phyloP scores from a whole-genome alignment of 2,329 filamentous ascomycete genomes.

The Didymellaceae sp. region DNA sequence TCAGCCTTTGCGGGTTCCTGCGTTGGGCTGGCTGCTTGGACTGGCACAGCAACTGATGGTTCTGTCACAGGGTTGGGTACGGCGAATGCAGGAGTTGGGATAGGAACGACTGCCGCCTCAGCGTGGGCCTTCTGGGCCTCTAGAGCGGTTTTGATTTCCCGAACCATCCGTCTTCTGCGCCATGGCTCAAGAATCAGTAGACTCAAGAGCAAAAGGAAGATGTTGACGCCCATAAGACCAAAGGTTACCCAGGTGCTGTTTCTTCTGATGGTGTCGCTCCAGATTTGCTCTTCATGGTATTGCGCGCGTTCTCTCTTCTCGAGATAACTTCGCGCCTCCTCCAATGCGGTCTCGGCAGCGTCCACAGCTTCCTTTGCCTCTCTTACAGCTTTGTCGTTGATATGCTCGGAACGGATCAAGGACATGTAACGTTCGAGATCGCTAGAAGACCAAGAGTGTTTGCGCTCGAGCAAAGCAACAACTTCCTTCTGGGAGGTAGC shows the following conservation, averaged over 20 bases:
- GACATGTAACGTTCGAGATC: conserved; percentile 95
- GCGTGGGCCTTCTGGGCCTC: conserved; percentile 40
- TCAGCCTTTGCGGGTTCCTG: conserved; percentile 23
- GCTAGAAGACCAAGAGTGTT: conserved; percentile 84
- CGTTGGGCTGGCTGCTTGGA: neutral
- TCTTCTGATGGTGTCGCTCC: conserved; percentile 94
- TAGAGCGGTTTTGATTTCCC: conserved; percentile 63
- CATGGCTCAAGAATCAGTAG: conserved; percentile 93
- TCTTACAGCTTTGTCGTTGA: conserved; percentile 84
- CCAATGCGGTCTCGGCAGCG: conserved; percentile 78
- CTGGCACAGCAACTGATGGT: neutral
- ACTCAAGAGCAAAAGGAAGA: conserved; percentile 83
- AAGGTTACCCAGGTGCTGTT: conserved; percentile 99
- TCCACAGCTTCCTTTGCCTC: conserved; percentile 74
- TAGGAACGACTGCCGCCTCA: conserved; percentile 17
- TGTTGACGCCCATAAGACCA: conserved; percentile 96
- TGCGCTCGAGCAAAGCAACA: conserved; percentile 89
- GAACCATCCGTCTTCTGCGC: conserved; percentile 80
- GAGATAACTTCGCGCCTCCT: conserved; percentile 76
- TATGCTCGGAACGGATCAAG: conserved; percentile 89
- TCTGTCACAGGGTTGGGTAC: conserved; percentile 2
- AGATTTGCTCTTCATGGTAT: conserved; percentile 99
- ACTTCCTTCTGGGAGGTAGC: conserved; percentile 94
- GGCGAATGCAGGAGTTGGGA: conserved; percentile 4
- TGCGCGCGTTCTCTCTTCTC: conserved; percentile 84